phyloP scores from a whole-genome alignment of 352 stramenopile genomes.

The Globisporangium cystogenes region DNA sequence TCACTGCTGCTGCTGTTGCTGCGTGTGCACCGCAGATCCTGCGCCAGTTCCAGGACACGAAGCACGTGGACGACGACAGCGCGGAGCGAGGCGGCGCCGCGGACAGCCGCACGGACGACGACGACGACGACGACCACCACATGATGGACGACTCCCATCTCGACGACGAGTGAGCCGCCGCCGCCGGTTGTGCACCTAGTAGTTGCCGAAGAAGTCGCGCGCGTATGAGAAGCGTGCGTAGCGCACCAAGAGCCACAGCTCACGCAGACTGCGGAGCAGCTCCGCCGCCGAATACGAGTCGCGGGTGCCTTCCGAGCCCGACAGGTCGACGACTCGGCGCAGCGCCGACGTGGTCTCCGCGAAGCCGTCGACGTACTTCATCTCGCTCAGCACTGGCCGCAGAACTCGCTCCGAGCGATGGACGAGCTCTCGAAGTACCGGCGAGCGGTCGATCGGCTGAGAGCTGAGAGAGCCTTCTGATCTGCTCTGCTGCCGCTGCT shows the following conservation, averaged over 20 bases:
- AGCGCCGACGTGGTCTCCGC: not conserved
- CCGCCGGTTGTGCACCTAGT: too few species aligned
- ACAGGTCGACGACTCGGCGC: not conserved
- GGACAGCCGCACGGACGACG: not conserved
- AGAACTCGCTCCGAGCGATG: not conserved
- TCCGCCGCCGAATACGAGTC: not conserved
- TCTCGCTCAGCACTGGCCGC: not conserved
- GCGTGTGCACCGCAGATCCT: slow-evolving; percentile 60
- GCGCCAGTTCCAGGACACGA: slow-evolving; percentile 45
- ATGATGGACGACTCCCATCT: slow-evolving; percentile 33
- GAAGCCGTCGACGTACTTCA: slow-evolving; percentile 7
- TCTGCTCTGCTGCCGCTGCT: not conserved
- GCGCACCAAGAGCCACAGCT: slow-evolving; percentile 18
- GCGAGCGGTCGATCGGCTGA: not conserved
- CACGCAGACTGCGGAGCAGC: not conserved
- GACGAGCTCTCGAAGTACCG: not conserved
- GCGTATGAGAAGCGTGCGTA: slow-evolving; percentile 30
- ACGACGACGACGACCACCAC: slow-evolving; percentile 18
- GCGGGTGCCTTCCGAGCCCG: too few species aligned
- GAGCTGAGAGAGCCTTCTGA: not conserved
- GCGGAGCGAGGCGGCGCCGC: not conserved
- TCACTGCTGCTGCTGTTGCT: not conserved
- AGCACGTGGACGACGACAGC: slow-evolving; percentile 18
- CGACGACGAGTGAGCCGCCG: slow-evolving; percentile 18
- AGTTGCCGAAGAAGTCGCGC: slow-evolving; percentile 28